These are phyloP conservation scores for Tulasnella sp. DNA, from an alignment of 768 basidiomycete genomes.

Conservation along the genomic window DNA sequence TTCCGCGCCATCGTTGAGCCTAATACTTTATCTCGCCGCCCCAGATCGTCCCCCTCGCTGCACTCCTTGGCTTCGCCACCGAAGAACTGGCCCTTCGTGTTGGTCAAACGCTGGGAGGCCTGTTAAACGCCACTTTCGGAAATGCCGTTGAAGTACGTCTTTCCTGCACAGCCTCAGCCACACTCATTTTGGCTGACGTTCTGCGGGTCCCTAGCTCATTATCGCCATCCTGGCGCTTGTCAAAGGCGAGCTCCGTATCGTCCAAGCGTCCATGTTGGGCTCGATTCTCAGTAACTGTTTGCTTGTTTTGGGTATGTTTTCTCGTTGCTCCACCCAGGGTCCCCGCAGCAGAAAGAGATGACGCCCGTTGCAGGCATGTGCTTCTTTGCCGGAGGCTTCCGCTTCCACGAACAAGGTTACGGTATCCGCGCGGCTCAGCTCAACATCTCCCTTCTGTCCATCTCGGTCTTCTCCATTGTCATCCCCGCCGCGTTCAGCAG, in stretches of 20 bases:
- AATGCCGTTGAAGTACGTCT: constrained; percentile 51
- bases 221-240: constrained; percentile 61
- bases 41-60: constrained; percentile 27
- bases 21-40: background rate
- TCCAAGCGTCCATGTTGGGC: constrained; percentile 57
- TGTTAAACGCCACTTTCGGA: constrained; percentile 65
- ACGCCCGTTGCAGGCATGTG: constrained; percentile 74
- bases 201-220: constrained; percentile 10
- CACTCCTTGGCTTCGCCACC: constrained; percentile 61
- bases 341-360: background rate
- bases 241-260: constrained; percentile 75
- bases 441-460: constrained; percentile 68
- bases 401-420: constrained; percentile 78
- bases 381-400: constrained; percentile 81
- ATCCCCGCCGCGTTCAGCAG: constrained; percentile 28
- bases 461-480: constrained; percentile 37
- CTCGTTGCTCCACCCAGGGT: background rate
- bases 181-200: background rate
- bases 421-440: constrained; percentile 68
- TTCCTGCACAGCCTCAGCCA: background rate
- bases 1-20: background rate
- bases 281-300: constrained; percentile 28
- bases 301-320: constrained; percentile 18
- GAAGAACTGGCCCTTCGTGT: constrained; percentile 79
- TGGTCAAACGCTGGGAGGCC: constrained; percentile 77